phyloP scores from a whole-genome alignment of 768 basidiomycete species.

The Harrya chromipes region DNA sequence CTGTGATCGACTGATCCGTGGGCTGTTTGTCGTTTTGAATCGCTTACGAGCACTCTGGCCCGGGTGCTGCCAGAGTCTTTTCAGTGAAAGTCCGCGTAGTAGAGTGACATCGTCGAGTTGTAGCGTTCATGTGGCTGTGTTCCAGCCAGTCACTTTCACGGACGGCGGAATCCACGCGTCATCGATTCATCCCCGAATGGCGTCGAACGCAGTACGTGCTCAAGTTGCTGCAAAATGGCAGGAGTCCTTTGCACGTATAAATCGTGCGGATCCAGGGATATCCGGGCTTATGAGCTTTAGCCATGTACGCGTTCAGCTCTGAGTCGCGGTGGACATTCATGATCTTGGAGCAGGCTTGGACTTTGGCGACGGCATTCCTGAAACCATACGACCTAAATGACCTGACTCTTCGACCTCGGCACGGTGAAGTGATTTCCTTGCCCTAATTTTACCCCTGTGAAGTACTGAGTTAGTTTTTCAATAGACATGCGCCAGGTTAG shows the following conservation, averaged over 20 bases:
- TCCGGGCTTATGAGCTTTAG: slow-evolving; percentile 63
- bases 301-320: slow-evolving; percentile 38
- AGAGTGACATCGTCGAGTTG: no score
- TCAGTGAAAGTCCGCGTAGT: no score
- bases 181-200: slow-evolving; percentile 44
- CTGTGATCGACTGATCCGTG: no score
- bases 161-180: no score
- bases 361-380: slow-evolving; percentile 49
- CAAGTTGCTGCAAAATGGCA: slow-evolving; percentile 73
- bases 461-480: neutral
- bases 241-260: slow-evolving; percentile 63
- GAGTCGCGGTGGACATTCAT: neutral
- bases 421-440: slow-evolving; percentile 22
- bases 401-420: slow-evolving; percentile 25
- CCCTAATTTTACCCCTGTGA: slow-evolving; percentile 1
- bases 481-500: slow-evolving; percentile 49
- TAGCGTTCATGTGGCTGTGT: slow-evolving; percentile 28
- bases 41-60: no score
- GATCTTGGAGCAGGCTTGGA: slow-evolving; percentile 53
- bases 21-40: no score
- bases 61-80: no score
- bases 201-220: slow-evolving; percentile 57
- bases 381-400: slow-evolving; percentile 52
- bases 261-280: slow-evolving; percentile 56
- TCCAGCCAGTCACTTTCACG: no score